A percentile compares a stretch with the other conserved stretches of the same genome.
These are phyloP conservation scores for Oryza australiensis DNA, from an alignment of 176 grass and related monocot genomes.

Conservation along the genomic window DNA sequence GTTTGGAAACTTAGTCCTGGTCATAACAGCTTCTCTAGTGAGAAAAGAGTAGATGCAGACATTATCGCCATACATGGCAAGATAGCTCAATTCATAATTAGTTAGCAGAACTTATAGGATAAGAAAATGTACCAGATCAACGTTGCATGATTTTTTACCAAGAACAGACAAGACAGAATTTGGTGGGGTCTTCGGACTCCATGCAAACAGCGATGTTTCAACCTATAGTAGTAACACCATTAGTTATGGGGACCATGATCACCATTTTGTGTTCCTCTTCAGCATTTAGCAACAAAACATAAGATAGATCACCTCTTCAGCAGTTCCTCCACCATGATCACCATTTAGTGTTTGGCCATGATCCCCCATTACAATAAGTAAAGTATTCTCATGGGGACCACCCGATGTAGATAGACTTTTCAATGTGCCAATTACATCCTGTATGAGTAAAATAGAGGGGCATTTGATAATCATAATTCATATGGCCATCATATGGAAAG, in stretches of 20 bases:
- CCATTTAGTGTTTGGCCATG: constrained; percentile 98
- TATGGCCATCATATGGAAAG: not conserved
- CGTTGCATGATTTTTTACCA: constrained; percentile 58
- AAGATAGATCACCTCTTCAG: constrained; percentile 76
- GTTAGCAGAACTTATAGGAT: constrained; percentile 10
- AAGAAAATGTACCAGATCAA: constrained; percentile 65
- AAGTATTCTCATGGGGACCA: constrained; percentile 82
- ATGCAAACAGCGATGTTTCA: constrained; percentile 89
- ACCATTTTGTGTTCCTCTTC: no score
- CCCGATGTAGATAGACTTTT: constrained; percentile 66
- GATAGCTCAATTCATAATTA: constrained; percentile 14
- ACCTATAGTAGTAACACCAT: constrained; percentile 56
- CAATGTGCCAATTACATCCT: constrained; percentile 76
- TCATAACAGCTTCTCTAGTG: not conserved
- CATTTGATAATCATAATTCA: not conserved
- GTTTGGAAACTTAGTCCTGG: not conserved
- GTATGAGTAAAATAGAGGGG: constrained; percentile 5
- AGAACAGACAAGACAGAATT: constrained; percentile 65
- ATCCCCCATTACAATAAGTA: constrained; percentile 95
- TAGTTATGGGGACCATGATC: not conserved
- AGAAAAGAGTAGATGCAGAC: not conserved
- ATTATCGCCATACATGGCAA: constrained; percentile 13
- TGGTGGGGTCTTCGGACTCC: constrained; percentile 68
- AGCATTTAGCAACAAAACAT: constrained; percentile 22
- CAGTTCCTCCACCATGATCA: constrained; percentile 92